A percentile compares a stretch with the other conserved stretches of the same genome.
phyloP scores from a whole-genome alignment of 176 grass and related monocot genomes.

The Elaeis guineensis region DNA sequence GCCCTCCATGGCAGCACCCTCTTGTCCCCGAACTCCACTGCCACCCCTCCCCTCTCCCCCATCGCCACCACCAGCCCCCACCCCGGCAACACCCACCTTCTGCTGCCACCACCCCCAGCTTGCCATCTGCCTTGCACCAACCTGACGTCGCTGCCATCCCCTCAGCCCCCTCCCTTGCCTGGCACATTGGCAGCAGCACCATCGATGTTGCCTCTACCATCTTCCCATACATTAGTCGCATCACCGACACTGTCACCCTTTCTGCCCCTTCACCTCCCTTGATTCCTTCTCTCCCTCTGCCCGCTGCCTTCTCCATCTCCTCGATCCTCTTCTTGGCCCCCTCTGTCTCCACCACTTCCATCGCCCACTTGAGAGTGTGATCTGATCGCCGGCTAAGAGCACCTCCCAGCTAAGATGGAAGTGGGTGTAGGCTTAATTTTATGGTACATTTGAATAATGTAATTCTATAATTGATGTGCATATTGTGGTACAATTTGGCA shows the following conservation, averaged over 20 bases:
- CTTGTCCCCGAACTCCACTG: too few relatives aligned
- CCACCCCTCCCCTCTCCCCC: too few relatives aligned
- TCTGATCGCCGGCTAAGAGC: slow-evolving; percentile 15
- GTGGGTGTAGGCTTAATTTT: slow-evolving; percentile 35
- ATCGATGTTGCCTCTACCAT: slow-evolving; percentile 53
- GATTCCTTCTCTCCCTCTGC: slow-evolving; percentile 10
- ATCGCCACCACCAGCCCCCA: slow-evolving; percentile 50
- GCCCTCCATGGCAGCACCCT: too few relatives aligned
- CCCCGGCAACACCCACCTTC: slow-evolving; percentile 72
- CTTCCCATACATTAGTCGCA: slow-evolving; percentile 57
- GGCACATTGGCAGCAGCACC: slow-evolving; percentile 48
- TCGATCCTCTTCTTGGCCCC: slow-evolving; percentile 27
- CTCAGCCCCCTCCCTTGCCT: slow-evolving; percentile 36
- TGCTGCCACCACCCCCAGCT: slow-evolving; percentile 55
- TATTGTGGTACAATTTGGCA: too few relatives aligned
- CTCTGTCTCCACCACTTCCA: slow-evolving; percentile 43
- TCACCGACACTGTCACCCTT: slow-evolving; percentile 33
- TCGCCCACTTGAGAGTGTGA: slow-evolving; percentile 43
- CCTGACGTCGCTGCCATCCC: slow-evolving; percentile 38
- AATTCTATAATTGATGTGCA: too few relatives aligned
- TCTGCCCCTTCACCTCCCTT: neutral
- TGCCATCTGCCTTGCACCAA: slow-evolving; percentile 36
- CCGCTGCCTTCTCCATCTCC: slow-evolving; percentile 31
- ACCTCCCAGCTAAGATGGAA: slow-evolving; percentile 58
- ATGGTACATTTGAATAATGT: too few relatives aligned